Evolutionary conservation across 257 asterid genomes (phyloP).

Genomic region (Fraxinus americana): DNA sequence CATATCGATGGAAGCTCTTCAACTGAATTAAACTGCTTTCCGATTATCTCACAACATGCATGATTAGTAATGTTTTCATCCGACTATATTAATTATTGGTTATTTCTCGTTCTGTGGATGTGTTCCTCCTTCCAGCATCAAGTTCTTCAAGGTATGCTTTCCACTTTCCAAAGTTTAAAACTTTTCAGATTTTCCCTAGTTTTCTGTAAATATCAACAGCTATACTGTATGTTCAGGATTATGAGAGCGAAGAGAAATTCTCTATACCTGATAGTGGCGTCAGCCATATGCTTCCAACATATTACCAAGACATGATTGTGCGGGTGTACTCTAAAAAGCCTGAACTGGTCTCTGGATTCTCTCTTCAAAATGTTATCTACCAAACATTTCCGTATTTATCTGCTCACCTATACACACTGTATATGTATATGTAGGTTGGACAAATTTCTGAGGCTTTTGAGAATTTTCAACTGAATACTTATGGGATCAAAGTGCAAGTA

Average conservation of each 20-base stretch:
- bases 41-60: background rate
- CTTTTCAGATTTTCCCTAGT: background rate
- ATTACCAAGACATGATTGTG: constrained; percentile 87
- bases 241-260: constrained; percentile 71
- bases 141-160: constrained; percentile 77
- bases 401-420: too few species aligned
- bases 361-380: constrained; percentile 2
- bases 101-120: constrained; percentile 27
- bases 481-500: constrained; percentile 80
- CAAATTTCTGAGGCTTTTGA: constrained; percentile 82
- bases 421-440: constrained; percentile 44
- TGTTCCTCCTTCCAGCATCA: constrained; percentile 64
- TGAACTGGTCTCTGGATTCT: constrained; percentile 62
- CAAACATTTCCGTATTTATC: too few species aligned
- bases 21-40: constrained; percentile 12
- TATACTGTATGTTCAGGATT: constrained; percentile 53
- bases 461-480: constrained; percentile 81
- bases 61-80: background rate
- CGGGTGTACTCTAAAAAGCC: constrained; percentile 90
- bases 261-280: constrained; percentile 64
- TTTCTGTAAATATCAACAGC: constrained; percentile 17
- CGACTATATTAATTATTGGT: constrained; percentile 4
- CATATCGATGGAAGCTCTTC: constrained; percentile 6
- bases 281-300: constrained; percentile 91
- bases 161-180: constrained; percentile 8